These are phyloP conservation scores for Lactarius deliciosus DNA, from an alignment of 768 basidiomycete genomes.

Conservation along the genomic window DNA sequence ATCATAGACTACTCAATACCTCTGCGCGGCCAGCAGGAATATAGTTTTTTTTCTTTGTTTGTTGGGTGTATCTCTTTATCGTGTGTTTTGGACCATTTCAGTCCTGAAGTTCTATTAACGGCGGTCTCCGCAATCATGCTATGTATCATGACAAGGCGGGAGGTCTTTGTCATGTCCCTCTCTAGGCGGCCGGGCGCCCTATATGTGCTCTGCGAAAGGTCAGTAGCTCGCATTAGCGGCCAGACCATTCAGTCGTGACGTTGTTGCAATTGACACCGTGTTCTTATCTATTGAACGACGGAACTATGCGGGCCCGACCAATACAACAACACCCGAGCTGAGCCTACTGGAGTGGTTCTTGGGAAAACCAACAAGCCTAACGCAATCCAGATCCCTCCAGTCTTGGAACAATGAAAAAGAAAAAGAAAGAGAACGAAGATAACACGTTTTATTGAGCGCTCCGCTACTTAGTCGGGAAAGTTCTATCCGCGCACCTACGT, in stretches of 20 bases:
- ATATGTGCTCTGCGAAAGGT: background rate
- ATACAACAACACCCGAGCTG: background rate
- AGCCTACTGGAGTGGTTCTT: background rate
- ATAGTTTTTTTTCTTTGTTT: background rate
- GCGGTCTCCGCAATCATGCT: background rate
- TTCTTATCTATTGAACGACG: background rate
- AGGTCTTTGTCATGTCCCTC: background rate
- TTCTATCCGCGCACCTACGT: background rate
- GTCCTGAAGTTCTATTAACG: background rate
- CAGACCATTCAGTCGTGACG: background rate
- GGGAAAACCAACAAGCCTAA: background rate
- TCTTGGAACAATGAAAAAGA: background rate
- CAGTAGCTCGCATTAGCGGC: background rate
- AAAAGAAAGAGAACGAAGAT: background rate
- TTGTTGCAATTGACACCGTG: background rate
- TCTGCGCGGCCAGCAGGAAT: conserved; percentile 1
- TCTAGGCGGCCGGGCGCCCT: background rate
- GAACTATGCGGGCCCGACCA: background rate
- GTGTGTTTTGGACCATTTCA: background rate
- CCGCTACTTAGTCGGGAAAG: conserved; percentile 2
- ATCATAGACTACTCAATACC: conserved; percentile 1
- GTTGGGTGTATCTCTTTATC: no score
- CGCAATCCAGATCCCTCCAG: background rate
- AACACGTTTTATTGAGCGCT: conserved; percentile 8
- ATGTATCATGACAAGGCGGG: background rate